Evolutionary conservation across 345 rosid genomes (phyloP), one percentile per base, ranked within the genome.

Genomic region (Toxicodendron radicans): DNA sequence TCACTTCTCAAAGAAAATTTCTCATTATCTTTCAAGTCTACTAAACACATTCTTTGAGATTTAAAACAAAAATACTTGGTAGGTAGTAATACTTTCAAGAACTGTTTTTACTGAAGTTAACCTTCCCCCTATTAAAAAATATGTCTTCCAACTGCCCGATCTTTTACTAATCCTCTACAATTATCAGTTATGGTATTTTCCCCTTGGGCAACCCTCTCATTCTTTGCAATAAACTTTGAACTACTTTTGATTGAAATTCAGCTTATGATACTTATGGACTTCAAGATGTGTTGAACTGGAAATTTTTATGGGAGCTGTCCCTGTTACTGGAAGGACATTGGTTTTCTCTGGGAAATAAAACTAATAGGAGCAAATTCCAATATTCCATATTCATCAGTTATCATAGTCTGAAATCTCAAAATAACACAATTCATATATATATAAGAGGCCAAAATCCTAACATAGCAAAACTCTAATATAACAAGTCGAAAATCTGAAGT

Each of bases 331-430:
- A 18, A 73, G 58, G 32, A 21, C 20, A 52, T 32, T 3, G 49
- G n/a, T 46, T 66, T 66, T 74, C 23, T 43, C 10, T 67, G 32
- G 43, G 51, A 73, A 63, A 30, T 52, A 10, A 27, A 27, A 1
- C 30, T 27, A 27, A 27, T 27, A 27, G 30, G 30, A 27, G 30
- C 30, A 27, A 27, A 27, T 27, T 27, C 30, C 30, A 27, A 27
- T 27, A 27, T 27, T 27, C 30, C 30, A 27, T 27, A 27, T 27
- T 27, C 30, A 27, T 27, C 30, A 27, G 30, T 27, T 2, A 27
- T 27, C 30, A n/a, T n/a, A 27, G 30, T 27, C 0, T 27, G 2
- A 27, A 27, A 27, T 27, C 30, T 27, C 30, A 27, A 27, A 27
- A 27, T 27, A 27, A 27, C 30, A 1, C 30, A 27, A 27, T 27